Conservation (phyloP, 2,329 filamentous ascomycete genomes). For the Arthrobotrys musiformis region DNA sequence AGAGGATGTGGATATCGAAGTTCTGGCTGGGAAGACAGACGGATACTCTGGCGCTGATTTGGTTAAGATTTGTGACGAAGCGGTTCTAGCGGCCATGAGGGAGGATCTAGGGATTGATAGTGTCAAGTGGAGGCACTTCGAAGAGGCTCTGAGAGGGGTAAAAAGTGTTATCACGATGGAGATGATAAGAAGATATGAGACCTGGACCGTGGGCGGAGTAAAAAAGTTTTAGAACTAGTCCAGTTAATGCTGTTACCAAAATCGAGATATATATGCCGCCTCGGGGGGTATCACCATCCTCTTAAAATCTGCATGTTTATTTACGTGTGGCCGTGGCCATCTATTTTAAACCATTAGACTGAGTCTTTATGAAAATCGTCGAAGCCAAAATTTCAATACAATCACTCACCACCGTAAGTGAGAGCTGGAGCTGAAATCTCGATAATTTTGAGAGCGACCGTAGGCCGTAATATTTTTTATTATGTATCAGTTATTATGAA, state of each 20-base stretch:
- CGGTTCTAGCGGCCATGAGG: conserved; percentile 66
- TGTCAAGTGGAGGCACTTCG: conserved; percentile 58
- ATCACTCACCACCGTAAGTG: no score
- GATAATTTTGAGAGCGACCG: no score
- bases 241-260: not conserved
- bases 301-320: no score
- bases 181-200: conserved; percentile 66
- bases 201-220: conserved; percentile 62
- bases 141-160: conserved; percentile 60
- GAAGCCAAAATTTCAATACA: no score
- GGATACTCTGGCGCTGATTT: conserved; percentile 76
- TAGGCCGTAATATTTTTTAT: no score
- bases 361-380: no score
- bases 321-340: no score
- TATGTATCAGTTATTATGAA: no score
- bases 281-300: no score
- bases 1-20: conserved; percentile 67
- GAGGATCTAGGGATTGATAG: conserved; percentile 55
- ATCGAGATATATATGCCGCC: not conserved
- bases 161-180: conserved; percentile 66
- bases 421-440: no score
- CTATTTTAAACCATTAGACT: no score
- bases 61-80: conserved; percentile 69
- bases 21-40: conserved; percentile 68
- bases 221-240: conserved; percentile 56